Base-by-base conservation (phyloP, 106 monocot species). In the Dioscorea alata region DNA sequence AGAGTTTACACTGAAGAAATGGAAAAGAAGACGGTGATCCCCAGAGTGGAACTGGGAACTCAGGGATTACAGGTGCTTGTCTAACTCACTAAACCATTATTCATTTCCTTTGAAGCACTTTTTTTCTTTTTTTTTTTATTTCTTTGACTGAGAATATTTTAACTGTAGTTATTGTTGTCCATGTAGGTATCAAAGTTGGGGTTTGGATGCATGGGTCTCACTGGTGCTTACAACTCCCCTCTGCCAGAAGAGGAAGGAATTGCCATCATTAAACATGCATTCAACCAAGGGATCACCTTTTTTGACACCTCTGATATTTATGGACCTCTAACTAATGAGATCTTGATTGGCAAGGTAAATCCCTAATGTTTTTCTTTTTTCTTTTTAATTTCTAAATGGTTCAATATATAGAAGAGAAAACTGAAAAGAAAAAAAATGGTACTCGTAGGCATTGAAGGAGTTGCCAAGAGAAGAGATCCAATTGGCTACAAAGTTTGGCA, bases 241-340 rank as follows among this genome's bases (percentile, higher is more conserved):
- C 53, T 88, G 28, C 19, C 66, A 6, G 88, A 88, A 0, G 85
- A 88, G 23, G 66, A 18, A 15, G 88, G 84, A 8, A 66, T 92
- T 19, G 35, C 82, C 22, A 23, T 92, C 59, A 75, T 92, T 73
- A 75, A 77, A 62, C 70, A 84, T 12, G 89, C 86, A 12, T 93
- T 89, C 66, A 16, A 76, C 17, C 62, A 51, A 1, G 92, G 88
- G 23, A 73, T 86, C 74, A 93, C 92, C 32, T 93, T 93, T 74
- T 93, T 93, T 60, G 92, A 93, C 66, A 89, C 88, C 24, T 68
- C 88, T 12, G 77, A 86, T 21, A 51, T 66, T 21, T 93, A 92
- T 48, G 92, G 88, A n/a, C 80, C 82, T 2, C 74, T 71, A 42
- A 76, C 85, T 24, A 80, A 80, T 25, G 79, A 80, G 53, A 74